Evolutionary conservation across 1,284 basidiomycete genomes (phyloP).

Genomic region (Naganishia albida): DNA sequence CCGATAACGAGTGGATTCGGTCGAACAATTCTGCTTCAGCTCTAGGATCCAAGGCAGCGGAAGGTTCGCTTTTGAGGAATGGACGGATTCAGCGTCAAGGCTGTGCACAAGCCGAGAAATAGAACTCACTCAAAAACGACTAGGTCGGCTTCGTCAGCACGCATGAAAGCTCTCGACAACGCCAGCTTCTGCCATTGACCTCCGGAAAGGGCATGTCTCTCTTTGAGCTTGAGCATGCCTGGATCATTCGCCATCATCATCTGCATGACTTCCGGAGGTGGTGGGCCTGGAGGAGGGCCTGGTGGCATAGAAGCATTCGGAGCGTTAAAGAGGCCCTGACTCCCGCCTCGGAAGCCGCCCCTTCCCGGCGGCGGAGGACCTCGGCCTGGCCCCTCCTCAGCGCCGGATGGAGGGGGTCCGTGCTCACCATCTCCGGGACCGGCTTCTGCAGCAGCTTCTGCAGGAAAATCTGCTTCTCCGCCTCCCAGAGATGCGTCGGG

Average conservation of each 20-base stretch:
- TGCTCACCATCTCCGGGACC: neutral
- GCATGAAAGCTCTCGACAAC: constrained; percentile 78
- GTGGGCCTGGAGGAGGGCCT: constrained; percentile 23
- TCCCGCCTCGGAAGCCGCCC: constrained; percentile 12
- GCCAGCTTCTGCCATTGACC: constrained; percentile 80
- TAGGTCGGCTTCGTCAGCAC: constrained; percentile 71
- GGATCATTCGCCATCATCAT: constrained; percentile 26
- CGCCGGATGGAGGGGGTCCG: constrained; percentile 14
- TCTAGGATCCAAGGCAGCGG: constrained; percentile 69
- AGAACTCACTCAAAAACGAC: constrained; percentile 65
- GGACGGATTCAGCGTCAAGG: neutral
- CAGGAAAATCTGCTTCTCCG: constrained; percentile 25
- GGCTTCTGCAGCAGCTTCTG: constrained; percentile 12
- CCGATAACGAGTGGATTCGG: constrained; percentile 42
- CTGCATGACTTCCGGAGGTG: constrained; percentile 9
- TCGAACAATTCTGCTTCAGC: constrained; percentile 75
- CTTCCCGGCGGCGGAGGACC: constrained; percentile 17
- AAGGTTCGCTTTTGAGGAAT: constrained; percentile 42
- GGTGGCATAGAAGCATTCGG: neutral
- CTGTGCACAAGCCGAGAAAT: neutral
- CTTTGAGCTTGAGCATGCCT: neutral
- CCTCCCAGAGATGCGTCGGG: constrained; percentile 25
- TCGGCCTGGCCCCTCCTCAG: constrained; percentile 2
- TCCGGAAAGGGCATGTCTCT: constrained; percentile 34
- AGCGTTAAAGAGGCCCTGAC: constrained; percentile 11